phyloP scores from a whole-genome alignment of 1,139 yeast species.

The Geotrichum australiense region DNA sequence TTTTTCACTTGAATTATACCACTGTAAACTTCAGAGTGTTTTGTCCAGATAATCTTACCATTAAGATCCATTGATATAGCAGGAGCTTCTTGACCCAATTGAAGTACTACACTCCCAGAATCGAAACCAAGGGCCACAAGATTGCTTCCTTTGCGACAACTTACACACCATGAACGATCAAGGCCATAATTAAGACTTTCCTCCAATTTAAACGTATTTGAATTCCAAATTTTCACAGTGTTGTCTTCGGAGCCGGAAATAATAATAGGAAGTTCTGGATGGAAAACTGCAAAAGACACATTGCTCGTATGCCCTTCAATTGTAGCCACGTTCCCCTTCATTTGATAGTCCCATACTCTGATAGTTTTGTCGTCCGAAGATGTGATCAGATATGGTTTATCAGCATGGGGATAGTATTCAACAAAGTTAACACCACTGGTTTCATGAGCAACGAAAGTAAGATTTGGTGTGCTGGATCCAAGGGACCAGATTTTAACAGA shows the following conservation, averaged over 20 bases:
- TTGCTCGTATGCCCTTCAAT: slow-evolving; percentile 90
- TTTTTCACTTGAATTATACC: slow-evolving; percentile 74
- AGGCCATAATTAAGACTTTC: slow-evolving; percentile 84
- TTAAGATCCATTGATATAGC: slow-evolving; percentile 86
- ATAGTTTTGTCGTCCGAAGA: slow-evolving; percentile 89
- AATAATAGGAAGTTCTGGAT: slow-evolving; percentile 87
- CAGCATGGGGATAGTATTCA: slow-evolving; percentile 94
- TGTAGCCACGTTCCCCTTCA: slow-evolving; percentile 91
- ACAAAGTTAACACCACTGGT: slow-evolving; percentile 92
- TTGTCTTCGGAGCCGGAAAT: slow-evolving; percentile 87
- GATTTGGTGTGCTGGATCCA: slow-evolving; percentile 84
- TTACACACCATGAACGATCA: slow-evolving; percentile 96
- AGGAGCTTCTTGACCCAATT: slow-evolving; percentile 92
- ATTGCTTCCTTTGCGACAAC: slow-evolving; percentile 69
- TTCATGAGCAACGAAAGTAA: slow-evolving; percentile 86
- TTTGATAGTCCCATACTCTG: slow-evolving; percentile 95
- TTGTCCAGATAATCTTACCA: slow-evolving; percentile 86
- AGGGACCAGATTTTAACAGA: slow-evolving; percentile 96
- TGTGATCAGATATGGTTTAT: slow-evolving; percentile 91
- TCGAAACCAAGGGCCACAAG: slow-evolving; percentile 90
- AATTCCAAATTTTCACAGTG: slow-evolving; percentile 90
- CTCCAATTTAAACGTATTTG: slow-evolving; percentile 66
- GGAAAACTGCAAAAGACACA: slow-evolving; percentile 95
- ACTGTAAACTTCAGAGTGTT: slow-evolving; percentile 83
- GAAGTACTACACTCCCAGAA: slow-evolving; percentile 80